Conservation (phyloP, 148 eudicot genomes). For the Camellia sinensis region DNA sequence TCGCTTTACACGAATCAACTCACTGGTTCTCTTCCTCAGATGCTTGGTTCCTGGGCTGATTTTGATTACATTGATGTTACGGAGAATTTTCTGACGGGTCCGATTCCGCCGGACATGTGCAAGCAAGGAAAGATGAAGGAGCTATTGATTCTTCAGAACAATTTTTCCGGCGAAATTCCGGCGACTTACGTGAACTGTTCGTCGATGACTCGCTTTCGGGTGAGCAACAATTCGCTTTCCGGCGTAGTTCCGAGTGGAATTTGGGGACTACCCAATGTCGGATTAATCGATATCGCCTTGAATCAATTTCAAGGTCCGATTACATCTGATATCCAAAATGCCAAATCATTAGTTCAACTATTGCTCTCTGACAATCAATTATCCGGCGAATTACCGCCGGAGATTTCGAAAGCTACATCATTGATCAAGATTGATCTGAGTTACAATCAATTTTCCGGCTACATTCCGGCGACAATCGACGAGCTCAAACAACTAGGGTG, state of each 20-base stretch:
- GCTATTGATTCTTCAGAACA: conserved; percentile 67
- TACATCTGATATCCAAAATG: conserved; percentile 49
- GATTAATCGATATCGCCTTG: conserved; percentile 56
- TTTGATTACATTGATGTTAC: conserved; percentile 79
- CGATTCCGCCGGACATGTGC: conserved; percentile 89
- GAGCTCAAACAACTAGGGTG: conserved; percentile 42
- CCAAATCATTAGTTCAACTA: conserved; percentile 43
- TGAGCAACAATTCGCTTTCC: conserved; percentile 66
- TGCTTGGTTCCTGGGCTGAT: conserved; percentile 78
- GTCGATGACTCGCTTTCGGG: conserved; percentile 68
- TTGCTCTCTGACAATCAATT: conserved; percentile 41
- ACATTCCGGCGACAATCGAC: conserved; percentile 49
- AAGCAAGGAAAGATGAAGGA: conserved; percentile 56
- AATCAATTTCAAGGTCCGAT: conserved; percentile 63
- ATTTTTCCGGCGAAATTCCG: conserved; percentile 71
- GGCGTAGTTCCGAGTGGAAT: conserved; percentile 76
- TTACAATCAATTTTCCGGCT: conserved; percentile 45
- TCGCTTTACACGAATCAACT: conserved; percentile 67
- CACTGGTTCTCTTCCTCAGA: conserved; percentile 62
- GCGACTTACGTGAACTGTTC: conserved; percentile 55
- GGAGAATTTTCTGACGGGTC: conserved; percentile 63
- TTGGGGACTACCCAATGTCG: conserved; percentile 72
- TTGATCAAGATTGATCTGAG: conserved; percentile 45
- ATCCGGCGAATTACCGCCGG: conserved; percentile 61
- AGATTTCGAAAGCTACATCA: conserved; percentile 44